These are phyloP conservation scores for Pseudognaphalium luteoalbum DNA, from an alignment of 129 eudicot genomes.

Conservation along the genomic window DNA sequence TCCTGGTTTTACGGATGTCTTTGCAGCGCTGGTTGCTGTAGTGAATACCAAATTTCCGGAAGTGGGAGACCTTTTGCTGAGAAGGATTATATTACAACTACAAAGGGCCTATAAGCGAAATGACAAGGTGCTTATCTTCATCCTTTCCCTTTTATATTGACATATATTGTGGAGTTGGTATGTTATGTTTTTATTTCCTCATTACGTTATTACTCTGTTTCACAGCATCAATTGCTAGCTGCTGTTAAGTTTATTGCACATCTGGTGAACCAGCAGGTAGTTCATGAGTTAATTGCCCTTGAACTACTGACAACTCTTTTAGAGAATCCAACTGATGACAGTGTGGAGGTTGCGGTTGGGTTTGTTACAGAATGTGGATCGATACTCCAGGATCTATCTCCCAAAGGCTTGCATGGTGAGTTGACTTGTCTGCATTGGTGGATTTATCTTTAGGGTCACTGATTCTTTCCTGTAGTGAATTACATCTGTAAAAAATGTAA, in stretches of 20 bases:
- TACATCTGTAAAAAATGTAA: not conserved
- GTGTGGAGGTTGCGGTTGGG: conserved; percentile 97
- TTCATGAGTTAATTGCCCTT: conserved; percentile 90
- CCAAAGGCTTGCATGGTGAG: conserved; percentile 90
- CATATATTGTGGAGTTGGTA: not conserved
- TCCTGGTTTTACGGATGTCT: conserved; percentile 89
- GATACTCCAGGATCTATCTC: conserved; percentile 82
- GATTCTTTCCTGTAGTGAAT: not conserved
- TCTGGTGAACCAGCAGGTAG: conserved; percentile 91
- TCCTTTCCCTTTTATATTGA: too few species aligned
- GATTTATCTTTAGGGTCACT: not conserved
- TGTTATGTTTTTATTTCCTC: not conserved
- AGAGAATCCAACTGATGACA: conserved; percentile 91
- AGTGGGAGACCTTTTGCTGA: conserved; percentile 78
- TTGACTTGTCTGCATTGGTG: not conserved
- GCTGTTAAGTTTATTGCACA: conserved; percentile 95
- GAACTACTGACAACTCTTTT: conserved; percentile 77
- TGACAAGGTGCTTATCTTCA: conserved; percentile 56
- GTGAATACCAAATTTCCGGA: conserved; percentile 92
- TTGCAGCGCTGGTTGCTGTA: conserved; percentile 92
- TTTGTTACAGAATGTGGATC: conserved; percentile 95
- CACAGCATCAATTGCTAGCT: conserved; percentile 85
- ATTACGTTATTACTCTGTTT: not conserved
- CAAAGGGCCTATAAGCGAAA: conserved; percentile 88
- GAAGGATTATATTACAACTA: conserved; percentile 80